phyloP scores from a whole-genome alignment of 2,329 filamentous ascomycete species.

The Paracoccidioides brasiliensis region DNA sequence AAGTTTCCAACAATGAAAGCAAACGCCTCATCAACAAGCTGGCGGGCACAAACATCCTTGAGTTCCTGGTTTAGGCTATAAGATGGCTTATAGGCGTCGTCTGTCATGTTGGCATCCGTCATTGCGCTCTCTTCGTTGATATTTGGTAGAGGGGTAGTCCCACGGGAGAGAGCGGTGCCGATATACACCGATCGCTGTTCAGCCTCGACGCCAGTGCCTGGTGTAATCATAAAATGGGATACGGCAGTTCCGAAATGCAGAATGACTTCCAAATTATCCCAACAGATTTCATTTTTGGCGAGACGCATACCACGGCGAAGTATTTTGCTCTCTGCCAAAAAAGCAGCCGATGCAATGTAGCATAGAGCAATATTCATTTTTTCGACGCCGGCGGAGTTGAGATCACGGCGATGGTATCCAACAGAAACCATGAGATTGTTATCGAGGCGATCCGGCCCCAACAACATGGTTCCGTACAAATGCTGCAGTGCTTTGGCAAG shows the following conservation, averaged over 20 bases:
- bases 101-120: neutral
- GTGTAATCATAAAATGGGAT: slow-evolving; percentile 13
- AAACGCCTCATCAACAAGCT: slow-evolving; percentile 12
- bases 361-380: slow-evolving; percentile 20
- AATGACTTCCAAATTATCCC: slow-evolving; percentile 19
- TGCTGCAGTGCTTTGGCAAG: slow-evolving; percentile 18
- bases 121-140: slow-evolving; percentile 1
- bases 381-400: slow-evolving; percentile 2
- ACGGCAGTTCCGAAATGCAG: slow-evolving; percentile 18
- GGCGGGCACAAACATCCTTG: slow-evolving; percentile 7
- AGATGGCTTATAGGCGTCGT: neutral
- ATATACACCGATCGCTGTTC: neutral
- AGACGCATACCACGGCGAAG: slow-evolving; percentile 17
- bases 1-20: slow-evolving; percentile 15
- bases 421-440: slow-evolving; percentile 8
- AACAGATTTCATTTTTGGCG: slow-evolving; percentile 14
- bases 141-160: neutral
- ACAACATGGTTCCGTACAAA: slow-evolving; percentile 17
- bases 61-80: slow-evolving; percentile 5
- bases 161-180: neutral
- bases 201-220: neutral
- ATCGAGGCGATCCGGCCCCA: slow-evolving; percentile 11
- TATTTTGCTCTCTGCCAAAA: slow-evolving; percentile 16
- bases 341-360: slow-evolving; percentile 21
- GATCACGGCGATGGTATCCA: neutral